Conservation (phyloP, 2,329 filamentous ascomycete genomes). For the Alternaria rosae region DNA sequence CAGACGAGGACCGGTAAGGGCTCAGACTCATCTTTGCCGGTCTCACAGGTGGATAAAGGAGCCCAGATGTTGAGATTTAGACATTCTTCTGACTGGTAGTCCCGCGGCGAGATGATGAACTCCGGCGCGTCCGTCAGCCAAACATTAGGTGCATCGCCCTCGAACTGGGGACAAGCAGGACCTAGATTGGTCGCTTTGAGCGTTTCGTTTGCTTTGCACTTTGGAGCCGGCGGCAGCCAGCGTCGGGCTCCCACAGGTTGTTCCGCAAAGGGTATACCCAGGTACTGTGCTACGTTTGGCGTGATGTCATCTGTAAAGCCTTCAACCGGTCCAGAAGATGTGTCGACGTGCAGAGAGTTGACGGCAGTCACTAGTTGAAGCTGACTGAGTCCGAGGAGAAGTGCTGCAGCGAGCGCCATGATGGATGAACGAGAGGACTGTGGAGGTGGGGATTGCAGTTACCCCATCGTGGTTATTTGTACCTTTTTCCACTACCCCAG, state of each 20-base stretch:
- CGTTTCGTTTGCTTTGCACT: conserved; percentile 20
- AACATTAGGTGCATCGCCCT: conserved; percentile 24
- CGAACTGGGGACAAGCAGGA: conserved; percentile 38
- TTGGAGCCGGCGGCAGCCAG: conserved; percentile 43
- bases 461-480: not conserved
- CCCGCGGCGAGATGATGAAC: conserved; percentile 25
- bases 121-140: conserved; percentile 37
- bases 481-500: not conserved
- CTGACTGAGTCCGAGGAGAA: conserved; percentile 6
- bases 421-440: not conserved
- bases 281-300: conserved; percentile 49
- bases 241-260: conserved; percentile 40
- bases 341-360: conserved; percentile 28
- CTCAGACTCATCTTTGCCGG: conserved; percentile 17
- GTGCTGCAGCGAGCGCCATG: conserved; percentile 5
- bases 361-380: conserved; percentile 20
- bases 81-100: conserved; percentile 54
- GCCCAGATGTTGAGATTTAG: conserved; percentile 58
- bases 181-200: conserved; percentile 41
- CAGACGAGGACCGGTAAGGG: conserved; percentile 56
- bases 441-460: not conserved
- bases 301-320: conserved; percentile 45
- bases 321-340: conserved; percentile 39
- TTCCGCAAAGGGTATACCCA: conserved; percentile 50
- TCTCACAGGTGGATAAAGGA: conserved; percentile 30